Percentiles rank a stretch among this genome's conserved stretches.
These are phyloP conservation scores for Lachancea cidri DNA, from an alignment of 805 yeast genomes.

Conservation along the genomic window DNA sequence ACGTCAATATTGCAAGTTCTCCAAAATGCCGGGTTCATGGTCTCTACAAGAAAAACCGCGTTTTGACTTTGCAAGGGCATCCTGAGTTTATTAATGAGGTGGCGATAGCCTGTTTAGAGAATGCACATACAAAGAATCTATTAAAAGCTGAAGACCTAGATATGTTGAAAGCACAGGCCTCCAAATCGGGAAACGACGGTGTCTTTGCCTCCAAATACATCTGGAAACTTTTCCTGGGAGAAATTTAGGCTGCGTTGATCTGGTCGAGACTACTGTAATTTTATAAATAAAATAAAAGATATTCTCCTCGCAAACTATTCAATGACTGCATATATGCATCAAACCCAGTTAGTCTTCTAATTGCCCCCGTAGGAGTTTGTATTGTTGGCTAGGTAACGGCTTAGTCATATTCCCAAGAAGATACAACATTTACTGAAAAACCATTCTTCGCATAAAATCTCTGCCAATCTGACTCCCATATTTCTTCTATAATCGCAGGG, in stretches of 20 bases:
- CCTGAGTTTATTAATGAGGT: conserved; percentile 62
- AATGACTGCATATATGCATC: no score
- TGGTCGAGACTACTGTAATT: not conserved
- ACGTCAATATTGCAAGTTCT: conserved; percentile 48
- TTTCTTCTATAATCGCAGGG: not conserved
- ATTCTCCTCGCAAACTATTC: no score
- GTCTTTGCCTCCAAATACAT: conserved; percentile 3
- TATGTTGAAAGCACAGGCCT: not conserved
- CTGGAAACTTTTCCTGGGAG: conserved; percentile 7
- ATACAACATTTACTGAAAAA: not conserved
- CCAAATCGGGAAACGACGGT: conserved; percentile 4
- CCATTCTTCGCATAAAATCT: not conserved
- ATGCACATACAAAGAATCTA: not conserved
- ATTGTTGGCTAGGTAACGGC: not conserved
- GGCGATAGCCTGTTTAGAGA: conserved; percentile 8
- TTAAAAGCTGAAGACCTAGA: not conserved
- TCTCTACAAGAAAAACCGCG: conserved; percentile 43
- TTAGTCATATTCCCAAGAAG: not conserved
- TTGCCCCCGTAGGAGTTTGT: not conserved
- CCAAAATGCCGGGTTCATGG: conserved; percentile 63
- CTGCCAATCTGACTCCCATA: not conserved
- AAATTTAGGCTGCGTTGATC: not conserved
- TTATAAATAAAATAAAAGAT: not conserved
- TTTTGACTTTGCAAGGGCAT: conserved; percentile 82
- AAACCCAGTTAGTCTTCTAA: not conserved